Conservation (phyloP, 495 filamentous ascomycete species). For the Penicillium argentinense region DNA sequence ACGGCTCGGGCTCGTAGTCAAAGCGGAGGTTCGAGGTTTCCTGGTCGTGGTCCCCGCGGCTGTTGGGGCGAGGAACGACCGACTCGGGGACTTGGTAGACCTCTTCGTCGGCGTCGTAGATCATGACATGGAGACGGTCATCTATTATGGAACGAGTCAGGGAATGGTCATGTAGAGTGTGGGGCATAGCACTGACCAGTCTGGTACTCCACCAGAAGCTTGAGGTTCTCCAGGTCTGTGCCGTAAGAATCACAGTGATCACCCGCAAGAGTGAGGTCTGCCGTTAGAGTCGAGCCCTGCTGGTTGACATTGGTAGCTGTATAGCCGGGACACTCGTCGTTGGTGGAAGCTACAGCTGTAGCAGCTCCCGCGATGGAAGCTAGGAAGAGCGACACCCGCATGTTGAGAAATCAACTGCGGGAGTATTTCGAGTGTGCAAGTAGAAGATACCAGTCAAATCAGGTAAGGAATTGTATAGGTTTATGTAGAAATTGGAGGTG, state of each 20-base stretch:
- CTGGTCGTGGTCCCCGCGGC: conserved; percentile 15
- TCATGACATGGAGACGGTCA: conserved; percentile 77
- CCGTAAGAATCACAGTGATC: conserved; percentile 71
- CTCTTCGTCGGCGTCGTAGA: conserved; percentile 70
- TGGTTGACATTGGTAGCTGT: conserved; percentile 62
- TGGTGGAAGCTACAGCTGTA: conserved; percentile 24
- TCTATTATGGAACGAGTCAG: conserved; percentile 41
- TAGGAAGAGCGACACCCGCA: conserved; percentile 30
- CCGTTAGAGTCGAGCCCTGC: conserved; percentile 39
- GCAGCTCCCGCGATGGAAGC: conserved; percentile 36
- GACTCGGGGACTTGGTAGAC: conserved; percentile 77
- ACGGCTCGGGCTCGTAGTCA: conserved; percentile 63
- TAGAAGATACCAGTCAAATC: background rate
- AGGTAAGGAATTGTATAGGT: background rate
- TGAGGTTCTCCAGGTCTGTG: conserved; percentile 63
- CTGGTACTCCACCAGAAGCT: conserved; percentile 72
- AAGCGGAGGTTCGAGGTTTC: conserved; percentile 56
- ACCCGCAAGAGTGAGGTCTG: conserved; percentile 67
- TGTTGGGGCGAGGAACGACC: conserved; percentile 65
- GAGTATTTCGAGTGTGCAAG: conserved; percentile 1
- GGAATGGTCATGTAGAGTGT: background rate
- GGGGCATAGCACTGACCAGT: conserved; percentile 52
- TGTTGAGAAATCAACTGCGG: conserved; percentile 18
- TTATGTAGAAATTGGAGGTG: background rate
- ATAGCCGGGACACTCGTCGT: conserved; percentile 66